Evolutionary conservation across 2,329 filamentous ascomycete genomes (phyloP), one percentile per base, ranked within the genome.

Genomic region (Epichloe aotearoae): DNA sequence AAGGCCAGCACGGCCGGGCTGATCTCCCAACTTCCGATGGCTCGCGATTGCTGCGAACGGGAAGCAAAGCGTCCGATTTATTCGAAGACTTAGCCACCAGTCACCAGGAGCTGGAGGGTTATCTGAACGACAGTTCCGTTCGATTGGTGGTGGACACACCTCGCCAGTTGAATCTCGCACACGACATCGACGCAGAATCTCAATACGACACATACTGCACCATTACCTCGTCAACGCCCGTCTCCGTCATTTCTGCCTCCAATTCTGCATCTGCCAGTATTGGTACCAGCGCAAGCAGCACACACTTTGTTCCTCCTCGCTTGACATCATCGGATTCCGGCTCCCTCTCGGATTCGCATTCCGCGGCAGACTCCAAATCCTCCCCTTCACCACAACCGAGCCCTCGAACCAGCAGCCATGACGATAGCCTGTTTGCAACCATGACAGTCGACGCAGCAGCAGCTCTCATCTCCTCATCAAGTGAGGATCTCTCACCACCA

Each of bases 101-200:
- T 8, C 54, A 55, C 48, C 45, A 44, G 15, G 55, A 57, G 41
- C 54, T 55, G 34, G 49, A 54, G 8, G 49, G 42, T 3, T 57
- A 48, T 49, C 46, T 57, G n/a, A 45, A 47, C 46, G 12, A 34
- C 39, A 23, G n/a, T 20, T 42, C 49, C 15, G 19, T 20, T 20
- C 47, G 39, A 34, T 12, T 43, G 10, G 15, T 19, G 19, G 20
- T 50, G 14, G 30, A 34, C 34, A 23, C 39, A 33, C 20, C 33
- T 41, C 50, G 50, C 15, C 37, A 41, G 15, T 34, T 23, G 19
- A 47, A 40, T 38, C 40, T 53, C 39, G 49, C 30, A 19, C 19
- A 34, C 50, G 49, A 54, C 42, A 33, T 41, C 12, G 50, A 54
- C 47, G 42, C 50, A 12, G 50, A 33, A 12, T 52, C 52, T 6